A percentile compares a stretch with the other conserved stretches of the same genome.
Conservation (phyloP, 83 land plant species). For the Diphasiastrum complanatum region DNA sequence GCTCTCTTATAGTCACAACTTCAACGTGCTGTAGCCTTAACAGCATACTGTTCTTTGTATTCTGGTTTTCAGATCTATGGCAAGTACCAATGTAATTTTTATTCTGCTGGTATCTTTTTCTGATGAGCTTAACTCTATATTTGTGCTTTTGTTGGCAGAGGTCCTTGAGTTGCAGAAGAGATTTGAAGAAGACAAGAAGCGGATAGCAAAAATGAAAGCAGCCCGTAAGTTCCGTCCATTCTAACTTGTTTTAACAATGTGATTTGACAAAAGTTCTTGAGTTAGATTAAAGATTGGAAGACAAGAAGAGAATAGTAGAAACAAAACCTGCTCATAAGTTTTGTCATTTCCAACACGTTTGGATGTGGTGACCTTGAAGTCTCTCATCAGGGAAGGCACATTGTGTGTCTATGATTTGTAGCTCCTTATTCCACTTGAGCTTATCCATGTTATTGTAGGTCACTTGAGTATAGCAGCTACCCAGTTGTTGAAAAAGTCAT, state of each 20-base stretch:
- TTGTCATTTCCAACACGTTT: conserved; percentile 11
- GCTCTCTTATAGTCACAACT: conserved; percentile 50
- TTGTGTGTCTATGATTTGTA: no score
- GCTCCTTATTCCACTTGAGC: no score
- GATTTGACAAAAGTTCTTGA: conserved; percentile 13
- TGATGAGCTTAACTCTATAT: background rate
- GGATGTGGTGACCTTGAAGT: no score
- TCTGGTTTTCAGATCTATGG: no score
- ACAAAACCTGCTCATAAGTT: conserved; percentile 17
- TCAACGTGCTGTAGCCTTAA: no score
- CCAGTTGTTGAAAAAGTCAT: no score
- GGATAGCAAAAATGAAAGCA: conserved; percentile 64
- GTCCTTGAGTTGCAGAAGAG: conserved; percentile 62
- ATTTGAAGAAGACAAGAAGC: conserved; percentile 76
- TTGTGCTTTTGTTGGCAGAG: conserved; percentile 47
- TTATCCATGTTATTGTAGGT: no score
- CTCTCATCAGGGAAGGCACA: no score
- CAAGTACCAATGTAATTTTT: background rate
- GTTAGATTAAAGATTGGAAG: conserved; percentile 20
- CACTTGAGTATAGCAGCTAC: no score
- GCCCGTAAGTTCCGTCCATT: conserved; percentile 80
- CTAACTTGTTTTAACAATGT: conserved; percentile 15
- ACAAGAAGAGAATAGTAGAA: conserved; percentile 23
- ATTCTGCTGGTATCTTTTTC: background rate
- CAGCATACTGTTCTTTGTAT: no score